Evolutionary conservation across 2,329 filamentous ascomycete species (phyloP).

Genomic region (Claviceps sp.): DNA sequence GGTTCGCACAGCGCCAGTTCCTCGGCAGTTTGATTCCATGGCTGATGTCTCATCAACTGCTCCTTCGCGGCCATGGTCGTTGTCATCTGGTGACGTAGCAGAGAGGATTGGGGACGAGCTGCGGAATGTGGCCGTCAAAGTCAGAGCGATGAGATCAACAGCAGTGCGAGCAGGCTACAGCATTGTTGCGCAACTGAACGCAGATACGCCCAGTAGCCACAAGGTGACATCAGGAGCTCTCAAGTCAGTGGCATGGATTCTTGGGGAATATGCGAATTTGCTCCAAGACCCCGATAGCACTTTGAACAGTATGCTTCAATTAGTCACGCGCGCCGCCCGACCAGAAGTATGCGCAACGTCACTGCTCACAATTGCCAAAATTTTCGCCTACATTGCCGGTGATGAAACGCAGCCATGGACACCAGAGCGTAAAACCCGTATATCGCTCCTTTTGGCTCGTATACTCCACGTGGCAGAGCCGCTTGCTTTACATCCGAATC

Average conservation of each 20-base stretch:
- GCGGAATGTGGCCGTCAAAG: slow-evolving; percentile 82
- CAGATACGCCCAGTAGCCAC: slow-evolving; percentile 40
- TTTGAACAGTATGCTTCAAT: slow-evolving; percentile 60
- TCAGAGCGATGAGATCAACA: slow-evolving; percentile 66
- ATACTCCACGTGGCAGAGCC: slow-evolving; percentile 73
- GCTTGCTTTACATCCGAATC: slow-evolving; percentile 64
- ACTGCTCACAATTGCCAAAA: slow-evolving; percentile 73
- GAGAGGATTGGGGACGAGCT: slow-evolving; percentile 72
- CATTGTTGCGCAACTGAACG: slow-evolving; percentile 46
- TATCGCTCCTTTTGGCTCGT: slow-evolving; percentile 65
- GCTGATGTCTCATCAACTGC: slow-evolving; percentile 14
- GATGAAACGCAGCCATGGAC: slow-evolving; percentile 57
- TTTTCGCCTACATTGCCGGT: slow-evolving; percentile 62
- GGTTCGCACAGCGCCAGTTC: slow-evolving; percentile 53
- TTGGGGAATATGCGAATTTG: slow-evolving; percentile 74
- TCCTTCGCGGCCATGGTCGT: slow-evolving; percentile 8
- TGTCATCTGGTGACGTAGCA: slow-evolving; percentile 36
- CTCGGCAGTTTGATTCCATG: slow-evolving; percentile 27
- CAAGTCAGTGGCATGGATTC: slow-evolving; percentile 67
- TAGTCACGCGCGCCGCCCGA: slow-evolving; percentile 41
- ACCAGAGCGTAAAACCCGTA: slow-evolving; percentile 56
- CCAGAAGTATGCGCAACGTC: slow-evolving; percentile 63
- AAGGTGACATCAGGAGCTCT: slow-evolving; percentile 52
- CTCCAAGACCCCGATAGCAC: slow-evolving; percentile 58
- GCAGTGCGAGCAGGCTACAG: slow-evolving; percentile 76